Conservation (phyloP, 2,329 filamentous ascomycete genomes). For the Tolypocladium ovalisporum region DNA sequence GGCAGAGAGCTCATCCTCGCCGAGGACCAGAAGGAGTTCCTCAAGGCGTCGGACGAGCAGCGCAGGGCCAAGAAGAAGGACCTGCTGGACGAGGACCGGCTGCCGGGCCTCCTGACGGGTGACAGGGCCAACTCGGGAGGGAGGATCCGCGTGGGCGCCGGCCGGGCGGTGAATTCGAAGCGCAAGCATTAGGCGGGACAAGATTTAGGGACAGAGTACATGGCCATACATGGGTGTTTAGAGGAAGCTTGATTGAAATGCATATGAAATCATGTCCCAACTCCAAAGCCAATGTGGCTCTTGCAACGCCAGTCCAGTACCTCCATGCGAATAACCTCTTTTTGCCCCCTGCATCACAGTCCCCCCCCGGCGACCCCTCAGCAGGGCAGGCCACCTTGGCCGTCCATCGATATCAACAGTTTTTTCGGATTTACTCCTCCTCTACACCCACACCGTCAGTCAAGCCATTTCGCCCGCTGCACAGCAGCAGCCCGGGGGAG, state of each 20-base stretch:
- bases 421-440: neutral
- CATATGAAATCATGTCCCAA: constrained; percentile 1
- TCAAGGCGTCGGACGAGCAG: constrained; percentile 50
- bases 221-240: neutral
- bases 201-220: neutral
- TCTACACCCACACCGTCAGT: neutral
- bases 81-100: constrained; percentile 89
- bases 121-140: constrained; percentile 53
- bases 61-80: constrained; percentile 62
- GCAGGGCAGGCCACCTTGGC: neutral
- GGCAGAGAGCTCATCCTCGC: constrained; percentile 73
- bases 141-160: constrained; percentile 71
- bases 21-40: constrained; percentile 94
- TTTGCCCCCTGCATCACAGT: neutral
- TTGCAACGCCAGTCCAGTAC: neutral
- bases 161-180: constrained; percentile 74
- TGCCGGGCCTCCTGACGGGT: constrained; percentile 76
- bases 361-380: neutral
- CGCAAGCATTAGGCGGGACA: constrained; percentile 37
- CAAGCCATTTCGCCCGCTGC: too few relatives aligned
- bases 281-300: neutral
- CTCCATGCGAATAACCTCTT: neutral
- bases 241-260: constrained; percentile 4
- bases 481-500: too few relatives aligned
- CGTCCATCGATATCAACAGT: neutral